A percentile compares a stretch with the other conserved stretches of the same genome.
phyloP scores from a whole-genome alignment of 768 basidiomycete genomes.

The Serendipita indica region DNA sequence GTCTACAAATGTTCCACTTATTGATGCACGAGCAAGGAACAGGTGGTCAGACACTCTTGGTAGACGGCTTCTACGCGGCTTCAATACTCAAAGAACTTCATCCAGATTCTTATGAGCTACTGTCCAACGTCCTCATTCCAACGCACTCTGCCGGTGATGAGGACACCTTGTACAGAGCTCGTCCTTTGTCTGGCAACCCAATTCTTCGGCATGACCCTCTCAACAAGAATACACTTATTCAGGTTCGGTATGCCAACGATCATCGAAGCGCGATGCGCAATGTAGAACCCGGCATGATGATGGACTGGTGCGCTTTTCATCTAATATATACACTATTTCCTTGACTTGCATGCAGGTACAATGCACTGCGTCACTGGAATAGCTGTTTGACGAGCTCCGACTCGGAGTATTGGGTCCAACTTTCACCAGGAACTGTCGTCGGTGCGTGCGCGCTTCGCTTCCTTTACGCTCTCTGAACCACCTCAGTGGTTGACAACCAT shows the following conservation, averaged over 20 bases:
- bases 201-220: slow-evolving; percentile 50
- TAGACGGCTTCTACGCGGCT: slow-evolving; percentile 90
- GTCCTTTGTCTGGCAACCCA: slow-evolving; percentile 47
- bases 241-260: slow-evolving; percentile 90
- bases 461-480: not conserved
- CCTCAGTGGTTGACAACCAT: slow-evolving; percentile 76
- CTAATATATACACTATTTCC: not conserved
- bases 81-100: slow-evolving; percentile 57
- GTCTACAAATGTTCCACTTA: slow-evolving; percentile 92
- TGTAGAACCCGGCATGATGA: slow-evolving; percentile 44
- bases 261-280: slow-evolving; percentile 71
- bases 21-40: slow-evolving; percentile 66
- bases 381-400: slow-evolving; percentile 57
- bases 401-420: slow-evolving; percentile 82
- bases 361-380: slow-evolving; percentile 70
- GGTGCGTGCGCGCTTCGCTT: slow-evolving; percentile 32
- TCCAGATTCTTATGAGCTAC: slow-evolving; percentile 51
- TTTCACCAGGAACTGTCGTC: slow-evolving; percentile 75
- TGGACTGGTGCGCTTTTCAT: slow-evolving; percentile 46
- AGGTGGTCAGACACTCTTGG: slow-evolving; percentile 82
- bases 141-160: slow-evolving; percentile 81
- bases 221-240: slow-evolving; percentile 41
- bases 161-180: slow-evolving; percentile 25
- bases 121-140: slow-evolving; percentile 54
- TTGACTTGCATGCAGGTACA: slow-evolving; percentile 38